Evolutionary conservation across 164 flowering plant genomes (phyloP), one percentile per base, ranked within the genome.

Genomic region (Chimonanthus salicifolius): DNA sequence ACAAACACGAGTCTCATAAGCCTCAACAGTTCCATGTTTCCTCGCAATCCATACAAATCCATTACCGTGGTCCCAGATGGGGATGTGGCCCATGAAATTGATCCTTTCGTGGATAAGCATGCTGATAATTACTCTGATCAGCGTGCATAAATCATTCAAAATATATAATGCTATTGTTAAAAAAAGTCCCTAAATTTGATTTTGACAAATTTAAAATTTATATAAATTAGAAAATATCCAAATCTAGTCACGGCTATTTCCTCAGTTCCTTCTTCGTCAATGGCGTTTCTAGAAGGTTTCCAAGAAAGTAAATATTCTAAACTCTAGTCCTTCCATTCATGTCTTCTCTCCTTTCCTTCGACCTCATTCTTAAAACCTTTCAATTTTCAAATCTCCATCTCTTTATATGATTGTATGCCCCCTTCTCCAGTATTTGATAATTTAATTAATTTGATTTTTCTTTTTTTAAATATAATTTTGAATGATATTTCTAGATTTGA

Each of bases 271-370:
- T 58, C 62, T 70, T 21, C 62, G 13, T 20, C 18, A 47, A 74
- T 74, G 76, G 67, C 72, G 47, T 74, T 74, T 68, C 72, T 74
- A 13, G 76, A 74, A 69, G 76, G 69, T 33, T 74, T 74, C 21
- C 58, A 68, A 48, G 67, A 72, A 49, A 69, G 76, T 69, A 68
- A 69, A 72, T 11, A 21, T 60, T 33, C 11, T 47, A 58, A 74
- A 62, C 72, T 68, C 72, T 74, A 68, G 43, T 44, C 6, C 45
- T 47, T 20, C 20, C 47, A 15, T 72, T 49, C 67, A 8, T 62
- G 58, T 33, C 7, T 20, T 20, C 65, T 7, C 21, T 16, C 20
- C 65, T 33, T 33, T 33, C 33, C 33, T 33, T 33, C 33, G 0
- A 33, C 33, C 33, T 33, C 33, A 33, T 33, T 33, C 33, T 33